Evolutionary conservation across 148 eudicot species (phyloP), one percentile per base, ranked within the genome.

Genomic region (Persicaria tinctoria): DNA sequence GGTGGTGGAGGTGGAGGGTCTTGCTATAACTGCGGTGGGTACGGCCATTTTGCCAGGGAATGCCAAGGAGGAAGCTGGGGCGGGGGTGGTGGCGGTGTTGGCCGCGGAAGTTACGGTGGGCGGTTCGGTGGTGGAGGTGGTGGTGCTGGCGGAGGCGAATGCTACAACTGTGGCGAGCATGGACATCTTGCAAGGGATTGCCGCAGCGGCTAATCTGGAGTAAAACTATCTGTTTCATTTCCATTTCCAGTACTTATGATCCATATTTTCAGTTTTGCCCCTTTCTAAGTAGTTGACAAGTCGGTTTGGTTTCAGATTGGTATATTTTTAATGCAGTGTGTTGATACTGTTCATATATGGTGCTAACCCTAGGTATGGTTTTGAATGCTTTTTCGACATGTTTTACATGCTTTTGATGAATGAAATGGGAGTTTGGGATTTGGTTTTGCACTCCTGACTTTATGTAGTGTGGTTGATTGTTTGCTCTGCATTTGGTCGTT

Each of bases 131-230:
- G 73, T 11, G 11, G 49, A 0, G 77, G 78, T 47, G 82, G 80
- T 2, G 88, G 88, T 5, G 80, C 77, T 0, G 80, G 79, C 3
- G 75, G 80, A 6, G 84, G 88, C 1, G 83, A 64, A 7, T 82
- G 84, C 44, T 82, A 64, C 13, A 75, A 17, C 44, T 82, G 84
- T 56, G 87, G 88, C 0, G 84, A 70, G 16, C 38, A 51, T 2
- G 87, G 88, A 16, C 89, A 86, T 73, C 46, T 89, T 9, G 84
- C 91, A 0, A 80, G 89, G 81, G 85, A 89, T 12, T 89, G 93
- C 70, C 80, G 60, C 5, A 20, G 41, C 23, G 38, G 13, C 41
- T 60, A 38, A 60, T 60, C 66, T 9, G 13, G 41, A 60, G 66
- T 60, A 60, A 8, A 18, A 20, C 32, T 56, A 9, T 50, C 53